Evolutionary conservation across 805 yeast species (phyloP).

Genomic region (Ogataea angusta): DNA sequence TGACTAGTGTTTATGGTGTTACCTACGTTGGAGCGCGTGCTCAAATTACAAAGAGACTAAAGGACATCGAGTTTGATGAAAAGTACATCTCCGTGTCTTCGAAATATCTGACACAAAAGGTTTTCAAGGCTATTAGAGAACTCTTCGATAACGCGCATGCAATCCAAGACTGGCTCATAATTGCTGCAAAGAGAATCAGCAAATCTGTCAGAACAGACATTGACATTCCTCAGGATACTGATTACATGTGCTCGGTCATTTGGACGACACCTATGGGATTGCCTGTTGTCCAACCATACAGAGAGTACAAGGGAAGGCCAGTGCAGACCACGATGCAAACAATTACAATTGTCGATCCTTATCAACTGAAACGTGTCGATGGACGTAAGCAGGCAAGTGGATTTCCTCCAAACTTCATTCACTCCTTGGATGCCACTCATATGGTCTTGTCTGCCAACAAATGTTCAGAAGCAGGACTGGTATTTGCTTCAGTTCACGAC

Average conservation of each 20-base stretch:
- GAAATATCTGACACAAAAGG: conserved; percentile 69
- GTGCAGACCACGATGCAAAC: conserved; percentile 84
- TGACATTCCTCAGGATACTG: conserved; percentile 52
- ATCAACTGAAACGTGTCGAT: conserved; percentile 75
- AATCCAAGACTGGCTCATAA: conserved; percentile 95
- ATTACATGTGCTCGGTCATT: conserved; percentile 80
- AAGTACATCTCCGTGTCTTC: conserved; percentile 38
- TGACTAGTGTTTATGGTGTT: conserved; percentile 98
- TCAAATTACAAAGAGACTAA: conserved; percentile 79
- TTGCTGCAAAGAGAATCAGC: conserved; percentile 76
- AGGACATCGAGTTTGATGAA: conserved; percentile 47
- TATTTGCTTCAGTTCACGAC: conserved; percentile 95
- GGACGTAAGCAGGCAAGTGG: conserved; percentile 88
- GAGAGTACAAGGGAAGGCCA: conserved; percentile 61
- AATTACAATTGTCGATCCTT: conserved; percentile 86
- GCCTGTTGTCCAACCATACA: conserved; percentile 96
- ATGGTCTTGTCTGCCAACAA: conserved; percentile 86
- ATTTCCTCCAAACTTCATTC: conserved; percentile 93
- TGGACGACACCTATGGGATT: conserved; percentile 97
- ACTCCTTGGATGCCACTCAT: conserved; percentile 94
- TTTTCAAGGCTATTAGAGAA: conserved; percentile 79
- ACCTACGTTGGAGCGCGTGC: conserved; percentile 90
- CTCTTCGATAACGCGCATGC: conserved; percentile 88
- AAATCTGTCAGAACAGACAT: conserved; percentile 71
- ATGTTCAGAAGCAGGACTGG: conserved; percentile 61